Conservation (phyloP, 768 basidiomycete species). For the Russula dissimulans region DNA sequence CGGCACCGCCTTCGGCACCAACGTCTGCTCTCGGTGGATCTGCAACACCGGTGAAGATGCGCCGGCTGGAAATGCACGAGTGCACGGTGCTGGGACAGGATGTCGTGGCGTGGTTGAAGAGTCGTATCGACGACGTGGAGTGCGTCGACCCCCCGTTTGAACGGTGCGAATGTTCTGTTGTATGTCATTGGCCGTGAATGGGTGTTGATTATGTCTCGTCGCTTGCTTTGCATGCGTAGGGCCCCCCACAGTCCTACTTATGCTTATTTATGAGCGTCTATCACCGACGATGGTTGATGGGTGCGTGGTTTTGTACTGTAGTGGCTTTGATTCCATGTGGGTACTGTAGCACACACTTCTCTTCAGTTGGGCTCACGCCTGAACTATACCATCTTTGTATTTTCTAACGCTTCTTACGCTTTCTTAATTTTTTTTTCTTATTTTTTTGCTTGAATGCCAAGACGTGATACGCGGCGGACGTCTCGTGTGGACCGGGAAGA, state of each 20-base stretch:
- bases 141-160: constrained; percentile 52
- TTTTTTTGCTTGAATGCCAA: background rate
- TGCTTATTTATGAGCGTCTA: constrained; percentile 19
- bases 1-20: constrained; percentile 26
- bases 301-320: constrained; percentile 7
- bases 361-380: background rate
- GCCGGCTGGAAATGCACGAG: constrained; percentile 53
- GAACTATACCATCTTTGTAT: constrained; percentile 7
- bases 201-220: constrained; percentile 10
- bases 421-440: background rate
- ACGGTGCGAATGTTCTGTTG: constrained; percentile 26
- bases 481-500: background rate
- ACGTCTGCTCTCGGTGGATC: constrained; percentile 32
- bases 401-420: background rate
- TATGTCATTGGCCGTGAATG: constrained; percentile 17
- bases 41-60: constrained; percentile 45
- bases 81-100: constrained; percentile 60
- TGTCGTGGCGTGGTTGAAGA: constrained; percentile 58
- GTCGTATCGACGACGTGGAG: constrained; percentile 50
- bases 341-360: constrained; percentile 9
- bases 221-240: constrained; percentile 18
- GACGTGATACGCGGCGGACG: background rate
- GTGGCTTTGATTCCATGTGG: background rate
- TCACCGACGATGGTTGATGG: background rate
- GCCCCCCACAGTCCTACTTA: constrained; percentile 21